Base-by-base conservation (phyloP, 768 basidiomycete species). In the Lactarius pseudohatsudake region DNA sequence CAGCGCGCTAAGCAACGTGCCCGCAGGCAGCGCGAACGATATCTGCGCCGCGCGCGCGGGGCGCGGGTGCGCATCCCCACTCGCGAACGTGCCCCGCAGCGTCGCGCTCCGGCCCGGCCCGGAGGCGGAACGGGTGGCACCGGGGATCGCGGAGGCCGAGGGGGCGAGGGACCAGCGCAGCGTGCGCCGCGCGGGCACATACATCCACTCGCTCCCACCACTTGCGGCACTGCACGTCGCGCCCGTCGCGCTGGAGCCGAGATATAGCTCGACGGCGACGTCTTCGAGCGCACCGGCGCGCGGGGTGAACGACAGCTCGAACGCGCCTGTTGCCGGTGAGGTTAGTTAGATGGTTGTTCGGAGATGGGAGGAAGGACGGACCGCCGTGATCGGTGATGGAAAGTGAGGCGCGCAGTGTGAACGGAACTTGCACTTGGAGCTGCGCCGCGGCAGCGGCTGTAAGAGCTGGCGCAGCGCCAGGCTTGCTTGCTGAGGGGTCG, bases 1-100 rank as follows among this genome's bases (percentile, higher is more conserved):
- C 56, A 96, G 79, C 22, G 89, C 82, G 7, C 92, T 93, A 75
- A 89, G 92, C 41, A 87, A 87, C 26, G 66, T 16, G 72, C 90
- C 72, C 57, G 80, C 83, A 28, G 86, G 84, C 34, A 94, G 82
- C 53, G 87, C 84, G 75, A 93, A 96, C 22, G 79, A 79, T 57
- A 93, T 81, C 71, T 86, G 85, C 61, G 96, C 80, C 3, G 92
- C 88, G 62, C 86, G 91, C 7, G 91, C 85, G 11, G 92, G 91
- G 56, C 90, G 84, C 59, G 84, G 81, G 57, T 74, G 73, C 40
- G 76, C 68, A 0, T 73, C 83, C 75, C 79, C 83, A 66, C 6
- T 69, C 64, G 8, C 82, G 76, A 90, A 96, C 45, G 91, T 87
- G 26, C 94, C 94, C 45, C 87, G 87, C 57, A 96, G 40, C 30